A percentile compares a stretch with the other conserved stretches of the same genome.
Conservation (phyloP, 2,329 filamentous ascomycete species). For the Teratosphaeria destructans region DNA sequence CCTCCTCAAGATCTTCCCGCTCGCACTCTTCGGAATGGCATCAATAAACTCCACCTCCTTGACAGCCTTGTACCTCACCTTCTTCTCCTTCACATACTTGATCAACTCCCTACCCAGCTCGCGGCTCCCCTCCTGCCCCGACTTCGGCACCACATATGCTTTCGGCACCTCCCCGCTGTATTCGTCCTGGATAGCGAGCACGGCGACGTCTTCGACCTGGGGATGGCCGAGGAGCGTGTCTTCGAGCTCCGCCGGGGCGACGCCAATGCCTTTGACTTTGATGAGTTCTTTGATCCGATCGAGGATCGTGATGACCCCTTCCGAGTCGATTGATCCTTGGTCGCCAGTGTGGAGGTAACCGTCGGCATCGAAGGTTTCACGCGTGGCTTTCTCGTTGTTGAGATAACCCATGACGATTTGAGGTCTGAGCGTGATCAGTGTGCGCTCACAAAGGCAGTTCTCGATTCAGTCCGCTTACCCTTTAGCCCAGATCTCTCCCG, state of each 20-base stretch:
- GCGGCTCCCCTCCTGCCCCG: slow-evolving; percentile 12
- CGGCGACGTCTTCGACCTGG: slow-evolving; percentile 47
- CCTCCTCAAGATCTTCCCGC: slow-evolving; percentile 62
- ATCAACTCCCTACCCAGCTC: slow-evolving; percentile 39
- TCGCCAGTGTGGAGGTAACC: slow-evolving; percentile 51
- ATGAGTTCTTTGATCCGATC: slow-evolving; percentile 60
- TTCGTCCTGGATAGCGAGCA: slow-evolving; percentile 44
- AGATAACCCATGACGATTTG: slow-evolving; percentile 30
- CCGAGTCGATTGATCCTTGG: slow-evolving; percentile 44
- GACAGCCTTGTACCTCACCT: slow-evolving; percentile 59
- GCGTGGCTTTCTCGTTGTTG: slow-evolving; percentile 25
- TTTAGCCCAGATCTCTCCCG: slow-evolving; percentile 35
- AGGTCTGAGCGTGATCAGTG: slow-evolving; percentile 9
- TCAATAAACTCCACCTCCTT: slow-evolving; percentile 56
- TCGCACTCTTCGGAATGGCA: slow-evolving; percentile 61
- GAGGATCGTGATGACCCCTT: slow-evolving; percentile 47
- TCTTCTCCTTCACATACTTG: slow-evolving; percentile 54
- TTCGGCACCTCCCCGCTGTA: slow-evolving; percentile 48
- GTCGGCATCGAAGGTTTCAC: slow-evolving; percentile 36
- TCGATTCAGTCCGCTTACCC: slow-evolving; percentile 4
- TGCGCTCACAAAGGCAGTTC: background rate
- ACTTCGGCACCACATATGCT: slow-evolving; percentile 45
- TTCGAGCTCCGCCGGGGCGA: slow-evolving; percentile 50
- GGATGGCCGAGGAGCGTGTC: slow-evolving; percentile 48
- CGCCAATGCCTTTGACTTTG: slow-evolving; percentile 54